phyloP scores from a whole-genome alignment of 2,329 filamentous ascomycete species.

The Aspergillus aculeatinus region DNA sequence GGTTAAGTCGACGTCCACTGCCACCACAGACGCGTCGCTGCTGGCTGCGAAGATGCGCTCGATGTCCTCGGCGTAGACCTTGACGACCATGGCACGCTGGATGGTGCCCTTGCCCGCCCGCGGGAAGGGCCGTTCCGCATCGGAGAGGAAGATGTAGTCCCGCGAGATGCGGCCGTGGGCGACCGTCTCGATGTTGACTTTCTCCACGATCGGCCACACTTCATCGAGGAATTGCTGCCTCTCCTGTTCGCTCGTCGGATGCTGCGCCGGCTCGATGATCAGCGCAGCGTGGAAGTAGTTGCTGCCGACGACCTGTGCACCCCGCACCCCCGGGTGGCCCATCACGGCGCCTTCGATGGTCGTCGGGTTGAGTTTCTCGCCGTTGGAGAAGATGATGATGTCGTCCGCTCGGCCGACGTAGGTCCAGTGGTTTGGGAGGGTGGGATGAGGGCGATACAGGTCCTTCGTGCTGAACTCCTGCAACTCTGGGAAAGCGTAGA shows the following conservation, averaged over 20 bases:
- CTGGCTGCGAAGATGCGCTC: constrained; percentile 3
- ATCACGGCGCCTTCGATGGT: constrained; percentile 18
- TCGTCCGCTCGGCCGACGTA: constrained; percentile 26
- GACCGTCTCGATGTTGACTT: constrained; percentile 4
- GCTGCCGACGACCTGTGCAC: constrained; percentile 19
- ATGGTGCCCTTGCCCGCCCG: constrained; percentile 9
- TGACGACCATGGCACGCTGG: constrained; percentile 1
- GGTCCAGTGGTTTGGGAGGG: constrained; percentile 24
- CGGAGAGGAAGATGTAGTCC: constrained; percentile 4
- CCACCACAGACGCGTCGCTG: neutral
- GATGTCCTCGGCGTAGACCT: constrained; percentile 10
- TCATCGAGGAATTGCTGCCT: constrained; percentile 9
- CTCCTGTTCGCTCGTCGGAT: neutral
- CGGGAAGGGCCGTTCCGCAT: constrained; percentile 4
- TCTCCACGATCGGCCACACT: constrained; percentile 10
- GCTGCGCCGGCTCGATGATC: constrained; percentile 14
- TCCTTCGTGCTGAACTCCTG: constrained; percentile 27
- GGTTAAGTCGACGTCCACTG: neutral
- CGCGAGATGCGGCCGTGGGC: constrained; percentile 7
- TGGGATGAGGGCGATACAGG: constrained; percentile 20
- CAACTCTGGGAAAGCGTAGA: constrained; percentile 32
- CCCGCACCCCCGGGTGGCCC: constrained; percentile 16
- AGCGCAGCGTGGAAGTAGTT: constrained; percentile 19
- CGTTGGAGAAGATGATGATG: constrained; percentile 24
- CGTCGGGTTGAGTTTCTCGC: constrained; percentile 21